Base-by-base conservation (phyloP, 1,139 yeast species). In the Neolecta irregularis region DNA sequence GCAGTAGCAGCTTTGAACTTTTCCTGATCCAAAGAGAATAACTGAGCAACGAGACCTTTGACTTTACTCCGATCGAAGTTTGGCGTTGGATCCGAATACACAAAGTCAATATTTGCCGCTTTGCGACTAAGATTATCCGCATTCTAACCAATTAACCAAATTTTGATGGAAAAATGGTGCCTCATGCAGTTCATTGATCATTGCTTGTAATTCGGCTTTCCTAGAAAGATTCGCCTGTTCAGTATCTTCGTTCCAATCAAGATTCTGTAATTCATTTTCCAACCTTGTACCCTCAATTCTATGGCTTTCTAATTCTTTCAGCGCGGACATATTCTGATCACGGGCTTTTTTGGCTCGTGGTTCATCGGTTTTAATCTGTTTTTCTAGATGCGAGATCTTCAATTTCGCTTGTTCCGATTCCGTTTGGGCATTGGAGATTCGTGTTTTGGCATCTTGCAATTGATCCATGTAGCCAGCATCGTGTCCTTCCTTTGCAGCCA, bases 11-110 rank as follows among this genome's bases (percentile, higher is more conserved):
- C 73, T 24, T 69, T 67, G 35, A 60, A 55, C 40, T 77, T 70
- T 2, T 62, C 52, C 39, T 72, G 72, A 15, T 68, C 69, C 19
- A 91, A 54, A 1, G 66, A 59, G 51, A 91, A 83, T 35, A 88
- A 58, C 50, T 79, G 92, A 2, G 94, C 94, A 12, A 88, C 93
- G 12, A 83, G 69, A 29, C 99, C 99, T 49, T 74, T 75, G 4
- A 83, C 93, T 2, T 74, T 63, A 1, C 56, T 49, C 6, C 69
- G 61, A 46, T 75, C 61, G 50, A 85, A 81, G 36, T 67, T 56
- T 1, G 74, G 61, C 17, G 63, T 54, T 1, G 94, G 93, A 33
- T 60, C 64, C 4, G 73, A 57, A 55, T 80, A 85, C 30, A 69
- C 62, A 52, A 85, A 85, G 35, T 81, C 93, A 38, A 83, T 59